A percentile compares a stretch with the other conserved stretches of the same genome.
phyloP scores from a whole-genome alignment of 169 alveolate species.

The Plasmodium knowlesi region DNA sequence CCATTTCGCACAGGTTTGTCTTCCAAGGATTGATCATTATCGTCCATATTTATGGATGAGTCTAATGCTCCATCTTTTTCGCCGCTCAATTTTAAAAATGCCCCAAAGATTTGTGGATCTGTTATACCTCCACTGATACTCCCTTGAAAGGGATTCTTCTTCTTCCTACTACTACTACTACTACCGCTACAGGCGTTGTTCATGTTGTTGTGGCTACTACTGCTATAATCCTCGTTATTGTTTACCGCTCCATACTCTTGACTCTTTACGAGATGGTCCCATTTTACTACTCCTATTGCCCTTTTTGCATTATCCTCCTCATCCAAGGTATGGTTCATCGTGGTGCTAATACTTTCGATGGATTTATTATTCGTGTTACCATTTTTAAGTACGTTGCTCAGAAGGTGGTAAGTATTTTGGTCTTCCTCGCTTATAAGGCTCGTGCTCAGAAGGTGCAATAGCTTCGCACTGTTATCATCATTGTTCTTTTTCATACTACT shows the following conservation, averaged over 20 bases:
- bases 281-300: background rate
- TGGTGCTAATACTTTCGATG: background rate
- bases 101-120: background rate
- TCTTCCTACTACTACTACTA: background rate
- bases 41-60: background rate
- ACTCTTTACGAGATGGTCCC: background rate
- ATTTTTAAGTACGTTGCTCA: constrained; percentile 17
- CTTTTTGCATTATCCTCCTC: background rate
- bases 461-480: constrained; percentile 5
- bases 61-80: background rate
- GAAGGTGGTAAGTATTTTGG: constrained; percentile 23
- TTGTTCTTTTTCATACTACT: background rate
- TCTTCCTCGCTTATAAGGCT: constrained; percentile 33
- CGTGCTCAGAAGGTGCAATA: constrained; percentile 12
- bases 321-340: background rate
- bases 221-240: background rate
- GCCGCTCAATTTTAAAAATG: background rate
- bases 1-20: background rate
- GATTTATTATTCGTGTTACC: background rate
- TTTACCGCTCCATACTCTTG: background rate
- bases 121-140: background rate
- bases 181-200: background rate
- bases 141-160: background rate
- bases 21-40: background rate
- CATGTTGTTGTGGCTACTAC: background rate